Evolutionary conservation across 2,329 filamentous ascomycete species (phyloP), one percentile per base, ranked within the genome.

Genomic region (Malbranchea cinnamomea): DNA sequence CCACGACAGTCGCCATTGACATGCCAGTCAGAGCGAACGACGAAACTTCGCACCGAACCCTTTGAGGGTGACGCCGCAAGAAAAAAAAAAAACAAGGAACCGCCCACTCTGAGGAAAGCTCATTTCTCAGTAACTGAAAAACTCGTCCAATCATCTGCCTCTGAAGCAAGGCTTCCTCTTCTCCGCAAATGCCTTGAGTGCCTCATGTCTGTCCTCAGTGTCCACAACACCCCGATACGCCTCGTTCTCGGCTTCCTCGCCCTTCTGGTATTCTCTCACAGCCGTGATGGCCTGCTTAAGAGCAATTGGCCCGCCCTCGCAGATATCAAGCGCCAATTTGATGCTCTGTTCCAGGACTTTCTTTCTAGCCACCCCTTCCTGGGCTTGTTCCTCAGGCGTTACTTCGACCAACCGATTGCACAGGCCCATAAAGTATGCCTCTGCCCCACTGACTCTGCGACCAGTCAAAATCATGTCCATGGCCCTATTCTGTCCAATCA

Each of bases 341-440:
- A 95, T 70, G 9, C 82, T 78, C 56, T 83, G 79, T 13, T 71
- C 67, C 31, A 93, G 57, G 6, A 79, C 81, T 42, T 70, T 70
- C 39, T 68, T 68, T 28, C 79, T 62, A 11, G 80, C 78, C 18
- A 60, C 57, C 4, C 61, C 59, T 31, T 74, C 60, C 30, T 78
- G 46, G 20, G 52, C 53, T 23, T 58, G 56, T 41, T 60, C 60
- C 31, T 60, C 57, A 2, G 71, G 68, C 13, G 70, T 57, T 13
- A 92, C 67, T 54, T 94, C 80, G 14, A 94, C 82, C 17, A 95
- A 58, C n/a, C 87, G 67, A 56, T 95, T 84, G 25, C 81, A 85
- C 19, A 98, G 65, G 1, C 89, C 89, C 11, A 94, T 59, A 52
- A 91, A 89, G 56, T 93, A 92, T 0, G 89, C 82, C 59, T 95